Evolutionary conservation across 2,329 filamentous ascomycete species (phyloP).

Genomic region (Lecanosticta acicola): DNA sequence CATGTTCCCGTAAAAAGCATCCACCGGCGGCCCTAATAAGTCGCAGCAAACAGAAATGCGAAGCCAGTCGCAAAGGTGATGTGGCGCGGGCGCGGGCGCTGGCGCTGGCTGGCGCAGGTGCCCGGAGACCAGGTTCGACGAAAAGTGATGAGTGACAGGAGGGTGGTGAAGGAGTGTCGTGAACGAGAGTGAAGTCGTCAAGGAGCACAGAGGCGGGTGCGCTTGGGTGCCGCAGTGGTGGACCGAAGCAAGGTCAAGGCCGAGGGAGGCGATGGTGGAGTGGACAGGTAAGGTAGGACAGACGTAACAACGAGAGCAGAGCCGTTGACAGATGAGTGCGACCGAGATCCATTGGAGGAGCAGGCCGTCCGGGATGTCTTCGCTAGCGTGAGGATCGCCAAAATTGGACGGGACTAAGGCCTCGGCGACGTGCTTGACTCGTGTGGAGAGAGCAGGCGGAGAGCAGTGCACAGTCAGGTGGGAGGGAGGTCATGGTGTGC

Average conservation of each 20-base stretch:
- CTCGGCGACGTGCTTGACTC: conserved; percentile 1
- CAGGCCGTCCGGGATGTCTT: conserved; percentile 12
- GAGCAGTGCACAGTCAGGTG: no score
- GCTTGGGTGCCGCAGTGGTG: conserved; percentile 10
- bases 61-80: not conserved
- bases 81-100: not conserved
- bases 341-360: conserved; percentile 9
- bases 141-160: not conserved
- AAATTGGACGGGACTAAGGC: not conserved
- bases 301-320: conserved; percentile 9
- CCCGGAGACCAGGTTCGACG: not conserved
- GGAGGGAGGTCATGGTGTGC: no score
- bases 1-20: not conserved
- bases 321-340: conserved; percentile 13
- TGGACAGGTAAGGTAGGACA: conserved; percentile 4
- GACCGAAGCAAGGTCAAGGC: conserved; percentile 10
- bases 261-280: conserved; percentile 10
- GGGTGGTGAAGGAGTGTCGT: not conserved
- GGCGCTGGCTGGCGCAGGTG: conserved; percentile 1
- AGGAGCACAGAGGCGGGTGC: not conserved
- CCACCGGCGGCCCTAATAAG: not conserved
- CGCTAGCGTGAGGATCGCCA: conserved; percentile 8
- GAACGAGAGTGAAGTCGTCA: not conserved
- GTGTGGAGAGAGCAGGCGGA: no score
- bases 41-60: conserved; percentile 2